Evolutionary conservation across 208 protist species (phyloP), one percentile per base, ranked within the genome.

Genomic region (Leptomonas pyrrhocoris): DNA sequence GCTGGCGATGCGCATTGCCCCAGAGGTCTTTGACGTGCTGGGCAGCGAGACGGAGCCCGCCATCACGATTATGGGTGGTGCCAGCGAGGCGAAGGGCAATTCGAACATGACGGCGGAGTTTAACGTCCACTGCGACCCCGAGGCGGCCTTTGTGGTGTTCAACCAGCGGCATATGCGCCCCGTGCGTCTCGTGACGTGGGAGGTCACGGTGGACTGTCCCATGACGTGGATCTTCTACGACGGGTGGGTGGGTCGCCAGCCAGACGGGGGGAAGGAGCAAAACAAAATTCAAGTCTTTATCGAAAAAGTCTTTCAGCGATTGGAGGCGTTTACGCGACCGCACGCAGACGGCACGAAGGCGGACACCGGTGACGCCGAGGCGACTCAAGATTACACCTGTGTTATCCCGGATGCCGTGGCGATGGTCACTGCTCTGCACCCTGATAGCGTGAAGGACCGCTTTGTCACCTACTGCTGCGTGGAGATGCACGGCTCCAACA

Each of bases 101-200:
- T 91, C 80, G 16, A 93, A 84, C 75, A 73, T 92, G 59, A 79
- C 79, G 55, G 80, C 87, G 11, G 90, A 95, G 80, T 95, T 95
- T 71, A 95, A 95, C 77, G 79, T 93, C 46, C 85, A 93, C 80
- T 90, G 85, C 59, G 90, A 95, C 69, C 90, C 90, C 19, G 90
- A 95, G 78, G 90, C 90, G 27, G 90, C 85, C n/a, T 83, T 79
- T 67, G 77, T 92, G 25, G 84, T 95, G 27, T 85, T 95, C 43
- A 80, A 95, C 51, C 66, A 86, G 42, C 77, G 81, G 11, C 30
- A 53, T 21, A 84, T 88, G 73, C 63, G 68, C 18, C 85, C 90
- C 4, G 69, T 95, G 45, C 77, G 76, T 19, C 27, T 95, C 1
- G 84, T 95, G 23, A 73, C 76, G 62, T 93, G 86, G 90, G 90